Conservation (phyloP, 768 basidiomycete species). For the Russula earlei region DNA sequence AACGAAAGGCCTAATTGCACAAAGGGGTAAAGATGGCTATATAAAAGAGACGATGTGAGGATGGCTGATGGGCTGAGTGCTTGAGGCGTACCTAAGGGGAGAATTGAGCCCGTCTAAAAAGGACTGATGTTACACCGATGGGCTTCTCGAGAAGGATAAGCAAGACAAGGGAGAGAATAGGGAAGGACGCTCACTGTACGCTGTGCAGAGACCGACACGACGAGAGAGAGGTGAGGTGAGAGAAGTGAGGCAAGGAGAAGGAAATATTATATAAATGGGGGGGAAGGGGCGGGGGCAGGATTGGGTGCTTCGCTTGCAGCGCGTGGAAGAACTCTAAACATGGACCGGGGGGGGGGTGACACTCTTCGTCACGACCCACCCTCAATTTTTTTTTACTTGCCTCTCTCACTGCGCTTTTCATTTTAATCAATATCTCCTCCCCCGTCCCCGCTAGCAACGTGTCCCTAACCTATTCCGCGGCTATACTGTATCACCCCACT, state of each 20-base stretch:
- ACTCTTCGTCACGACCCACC: slow-evolving; percentile 2
- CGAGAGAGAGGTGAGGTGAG: slow-evolving; percentile 10
- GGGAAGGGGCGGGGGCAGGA: slow-evolving; percentile 1
- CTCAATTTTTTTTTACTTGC: background rate
- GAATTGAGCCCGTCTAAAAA: slow-evolving; percentile 68
- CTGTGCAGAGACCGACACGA: slow-evolving; percentile 11
- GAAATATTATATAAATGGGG: slow-evolving; percentile 19
- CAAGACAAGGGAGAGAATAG: slow-evolving; percentile 1
- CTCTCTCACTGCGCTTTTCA: background rate
- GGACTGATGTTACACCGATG: slow-evolving; percentile 74
- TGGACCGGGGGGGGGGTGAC: background rate
- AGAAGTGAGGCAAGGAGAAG: slow-evolving; percentile 1
- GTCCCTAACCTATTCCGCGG: background rate
- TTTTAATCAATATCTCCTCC: background rate
- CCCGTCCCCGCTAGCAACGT: background rate
- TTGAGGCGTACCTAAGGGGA: slow-evolving; percentile 46
- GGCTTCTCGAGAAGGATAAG: slow-evolving; percentile 25
- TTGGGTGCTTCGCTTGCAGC: slow-evolving; percentile 13
- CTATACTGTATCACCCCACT: background rate
- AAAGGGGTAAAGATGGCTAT: slow-evolving; percentile 44
- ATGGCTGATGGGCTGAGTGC: slow-evolving; percentile 19
- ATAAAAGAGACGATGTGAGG: slow-evolving; percentile 19
- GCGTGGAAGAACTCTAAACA: slow-evolving; percentile 12
- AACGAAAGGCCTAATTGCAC: slow-evolving; percentile 49
- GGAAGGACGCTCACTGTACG: slow-evolving; percentile 9